Percentiles rank a stretch among this genome's conserved stretches.
Evolutionary conservation across 805 yeast species (phyloP).

Genomic region (Diddensiella caesifluorescens): DNA sequence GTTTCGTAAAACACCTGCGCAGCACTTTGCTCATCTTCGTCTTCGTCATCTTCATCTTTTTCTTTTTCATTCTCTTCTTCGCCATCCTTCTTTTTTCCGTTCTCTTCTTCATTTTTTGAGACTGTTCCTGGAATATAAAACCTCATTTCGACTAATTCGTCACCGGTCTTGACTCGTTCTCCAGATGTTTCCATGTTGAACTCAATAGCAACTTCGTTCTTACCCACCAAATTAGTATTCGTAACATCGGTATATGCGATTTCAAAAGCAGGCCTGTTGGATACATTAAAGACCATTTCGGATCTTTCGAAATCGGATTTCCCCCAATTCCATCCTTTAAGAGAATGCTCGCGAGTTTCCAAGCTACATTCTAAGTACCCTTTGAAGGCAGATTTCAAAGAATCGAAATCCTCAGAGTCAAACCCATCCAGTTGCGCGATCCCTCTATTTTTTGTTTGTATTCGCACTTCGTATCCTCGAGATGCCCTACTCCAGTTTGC

Average conservation of each 20-base stretch:
- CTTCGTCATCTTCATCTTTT: conserved; percentile 35
- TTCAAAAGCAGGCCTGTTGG: conserved; percentile 87
- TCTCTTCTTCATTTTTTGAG: conserved; percentile 36
- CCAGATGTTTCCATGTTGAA: conserved; percentile 52
- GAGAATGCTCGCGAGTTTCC: conserved; percentile 83
- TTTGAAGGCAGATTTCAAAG: conserved; percentile 77
- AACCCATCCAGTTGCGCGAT: conserved; percentile 89
- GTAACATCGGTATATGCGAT: conserved; percentile 74
- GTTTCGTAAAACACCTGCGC: conserved; percentile 88
- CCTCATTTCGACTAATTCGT: conserved; percentile 91
- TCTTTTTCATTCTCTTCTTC: conserved; percentile 34
- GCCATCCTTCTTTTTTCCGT: conserved; percentile 17
- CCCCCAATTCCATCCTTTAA: conserved; percentile 99
- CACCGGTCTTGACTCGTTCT: conserved; percentile 69
- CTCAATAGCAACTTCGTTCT: conserved; percentile 90
- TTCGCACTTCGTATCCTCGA: conserved; percentile 81
- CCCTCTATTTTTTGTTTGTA: conserved; percentile 84
- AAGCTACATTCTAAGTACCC: conserved; percentile 65
- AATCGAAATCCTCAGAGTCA: conserved; percentile 70
- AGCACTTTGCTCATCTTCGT: conserved; percentile 50
- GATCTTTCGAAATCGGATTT: conserved; percentile 85
- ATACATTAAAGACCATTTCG: conserved; percentile 79
- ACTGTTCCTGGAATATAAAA: conserved; percentile 89
- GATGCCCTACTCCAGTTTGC: conserved; percentile 92
- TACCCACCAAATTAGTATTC: conserved; percentile 85